Percentiles rank a stretch among this genome's conserved stretches.
These are phyloP conservation scores for Polyporus tsugae DNA, from an alignment of 1,284 basidiomycete species.

Conservation along the genomic window DNA sequence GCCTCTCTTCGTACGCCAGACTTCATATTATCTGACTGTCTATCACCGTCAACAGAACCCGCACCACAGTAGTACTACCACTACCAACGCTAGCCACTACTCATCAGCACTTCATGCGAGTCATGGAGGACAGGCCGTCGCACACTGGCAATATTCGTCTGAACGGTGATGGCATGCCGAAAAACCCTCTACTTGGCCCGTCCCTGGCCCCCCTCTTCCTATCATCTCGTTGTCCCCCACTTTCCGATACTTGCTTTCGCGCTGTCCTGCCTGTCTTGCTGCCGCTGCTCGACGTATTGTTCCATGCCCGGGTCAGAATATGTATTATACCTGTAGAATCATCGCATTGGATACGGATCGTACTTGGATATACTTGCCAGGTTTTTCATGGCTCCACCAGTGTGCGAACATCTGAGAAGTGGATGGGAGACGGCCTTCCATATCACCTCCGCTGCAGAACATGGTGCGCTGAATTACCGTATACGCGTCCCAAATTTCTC, in stretches of 20 bases:
- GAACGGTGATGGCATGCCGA: slow-evolving; percentile 49
- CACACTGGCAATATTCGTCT: slow-evolving; percentile 71
- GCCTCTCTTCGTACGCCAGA: not conserved
- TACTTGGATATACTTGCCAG: slow-evolving; percentile 10
- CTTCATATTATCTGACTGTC: not conserved
- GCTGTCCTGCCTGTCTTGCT: slow-evolving; percentile 14
- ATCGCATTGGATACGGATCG: slow-evolving; percentile 10
- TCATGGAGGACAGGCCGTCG: slow-evolving; percentile 44
- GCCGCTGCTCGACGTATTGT: slow-evolving; percentile 17
- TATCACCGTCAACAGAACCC: slow-evolving; percentile 22
- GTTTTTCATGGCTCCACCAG: not conserved
- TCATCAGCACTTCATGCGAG: slow-evolving; percentile 37
- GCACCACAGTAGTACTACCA: slow-evolving; percentile 39
- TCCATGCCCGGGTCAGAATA: slow-evolving; percentile 8
- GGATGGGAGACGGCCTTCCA: slow-evolving; percentile 14
- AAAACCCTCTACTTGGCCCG: not conserved
- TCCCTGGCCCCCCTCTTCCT: not conserved
- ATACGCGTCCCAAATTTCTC: slow-evolving; percentile 20
- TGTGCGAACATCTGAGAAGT: slow-evolving; percentile 1
- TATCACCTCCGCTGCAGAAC: slow-evolving; percentile 9
- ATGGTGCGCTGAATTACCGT: slow-evolving; percentile 18
- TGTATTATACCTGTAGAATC: slow-evolving; percentile 28
- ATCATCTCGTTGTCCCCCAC: not conserved
- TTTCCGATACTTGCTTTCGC: slow-evolving; percentile 22
- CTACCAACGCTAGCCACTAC: slow-evolving; percentile 36